Evolutionary conservation across 2,329 filamentous ascomycete species (phyloP), one percentile per base, ranked within the genome.

Genomic region (Penicillium polonicum): DNA sequence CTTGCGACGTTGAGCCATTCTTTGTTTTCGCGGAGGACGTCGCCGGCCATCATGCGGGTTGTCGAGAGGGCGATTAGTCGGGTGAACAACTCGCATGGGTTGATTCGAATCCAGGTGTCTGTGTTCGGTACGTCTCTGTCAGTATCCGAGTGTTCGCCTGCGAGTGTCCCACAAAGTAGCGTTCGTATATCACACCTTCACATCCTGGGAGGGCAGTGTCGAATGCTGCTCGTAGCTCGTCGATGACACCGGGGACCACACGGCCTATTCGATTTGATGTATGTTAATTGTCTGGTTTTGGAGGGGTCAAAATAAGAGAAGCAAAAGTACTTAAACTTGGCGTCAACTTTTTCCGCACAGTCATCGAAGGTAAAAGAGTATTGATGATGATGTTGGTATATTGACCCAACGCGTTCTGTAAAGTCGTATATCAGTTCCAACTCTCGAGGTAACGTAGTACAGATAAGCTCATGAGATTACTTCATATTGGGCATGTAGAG

Each of bases 11-110:
- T 55, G 17, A 78, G 63, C 76, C 78, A 80, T 52, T 71, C 64
- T 53, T 72, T 63, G 55, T 78, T 75, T 25, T 69, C 68, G 51
- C 72, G 74, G 7, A 77, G 62, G 6, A 61, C 58, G 4, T 71
- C 65, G 19, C 78, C 76, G 31, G 76, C 69, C 51, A 79, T 75
- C 41, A 80, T 68, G 19, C 76, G 70, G 0, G 74, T 72, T 1
- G 75, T 76, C 6, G 78, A 64, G 17, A 77, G 72, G 10, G 74
- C 69, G 31, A 79, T 69, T 6, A 79, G 60, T 1, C 68, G 63
- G 0, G 71, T 67, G 35, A 76, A 66, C 52, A 67, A 55, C 9
- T 65, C 42, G 31, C 68, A 67, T 12, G 68, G 52, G 5, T 67
- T 63, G 36, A 68, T 56, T 5, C 60, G 31, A 13, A 60, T 48